Evolutionary conservation across 192 early-diverging fungal genomes (phyloP).

Genomic region (Backusella parvicylindrica): DNA sequence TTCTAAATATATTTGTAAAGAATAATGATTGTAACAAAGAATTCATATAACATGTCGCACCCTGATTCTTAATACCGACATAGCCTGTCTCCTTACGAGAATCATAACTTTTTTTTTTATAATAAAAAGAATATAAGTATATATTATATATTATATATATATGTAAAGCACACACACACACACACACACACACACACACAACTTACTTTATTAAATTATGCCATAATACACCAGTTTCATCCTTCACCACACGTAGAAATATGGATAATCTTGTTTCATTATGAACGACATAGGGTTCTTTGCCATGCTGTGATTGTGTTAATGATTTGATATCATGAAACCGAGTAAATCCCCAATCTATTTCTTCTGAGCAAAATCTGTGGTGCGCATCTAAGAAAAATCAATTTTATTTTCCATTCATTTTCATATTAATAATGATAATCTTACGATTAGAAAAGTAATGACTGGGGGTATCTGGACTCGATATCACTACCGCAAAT

Average conservation of each 20-base stretch:
- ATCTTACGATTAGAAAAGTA: conserved; percentile 46
- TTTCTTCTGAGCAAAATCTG: conserved; percentile 75
- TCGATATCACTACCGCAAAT: conserved; percentile 77
- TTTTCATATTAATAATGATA: not conserved
- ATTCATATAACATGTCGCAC: conserved; percentile 99
- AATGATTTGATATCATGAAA: conserved; percentile 61
- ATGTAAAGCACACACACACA: too few species aligned
- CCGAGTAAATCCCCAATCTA: conserved; percentile 95
- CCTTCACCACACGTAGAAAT: conserved; percentile 75
- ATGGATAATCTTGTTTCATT: conserved; percentile 66
- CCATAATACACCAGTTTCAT: conserved; percentile 91
- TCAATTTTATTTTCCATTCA: not conserved
- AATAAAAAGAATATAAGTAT: too few species aligned
- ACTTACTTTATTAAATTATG: conserved; percentile 85
- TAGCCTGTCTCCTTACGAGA: conserved; percentile 87
- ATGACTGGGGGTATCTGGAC: conserved; percentile 61
- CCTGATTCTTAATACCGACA: conserved; percentile 96
- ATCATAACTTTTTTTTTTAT: conserved; percentile 60
- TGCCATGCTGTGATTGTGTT: conserved; percentile 8
- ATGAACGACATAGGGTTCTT: conserved; percentile 58
- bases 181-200: too few species aligned
- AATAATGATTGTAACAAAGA: conserved; percentile 93
- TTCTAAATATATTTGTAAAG: conserved; percentile 92
- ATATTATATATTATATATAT: too few species aligned
- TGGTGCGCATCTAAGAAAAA: conserved; percentile 59